phyloP scores from a whole-genome alignment of 345 rosid species.

The sweet orange (Citrus sinensis) region DVS_A1.0 CM039163.1:19744501-19745000 shows the following conservation, averaged over 20 bases:
- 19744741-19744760: neutral
- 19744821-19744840: neutral
- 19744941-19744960: neutral
- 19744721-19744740: slow-evolving; percentile 76
- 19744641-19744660: too few species aligned
- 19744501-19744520: neutral
- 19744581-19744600: too few species aligned
- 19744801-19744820: neutral
- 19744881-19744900: neutral
- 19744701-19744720: slow-evolving; percentile 67
- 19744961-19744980: neutral
- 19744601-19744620: too few species aligned
- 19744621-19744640: too few species aligned
- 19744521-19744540: too few species aligned
- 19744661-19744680: slow-evolving; percentile 48
- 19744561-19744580: too few species aligned
- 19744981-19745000: too few species aligned
- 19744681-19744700: slow-evolving; percentile 53
- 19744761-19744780: neutral
- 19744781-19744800: neutral
- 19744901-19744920: too few species aligned
- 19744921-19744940: neutral
- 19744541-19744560: too few species aligned
- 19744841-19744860: neutral
- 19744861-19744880: neutral